Percentiles rank a stretch among this genome's conserved stretches.
Evolutionary conservation across 495 filamentous ascomycete genomes (phyloP).

Genomic region (Xylaria cubensis): DNA sequence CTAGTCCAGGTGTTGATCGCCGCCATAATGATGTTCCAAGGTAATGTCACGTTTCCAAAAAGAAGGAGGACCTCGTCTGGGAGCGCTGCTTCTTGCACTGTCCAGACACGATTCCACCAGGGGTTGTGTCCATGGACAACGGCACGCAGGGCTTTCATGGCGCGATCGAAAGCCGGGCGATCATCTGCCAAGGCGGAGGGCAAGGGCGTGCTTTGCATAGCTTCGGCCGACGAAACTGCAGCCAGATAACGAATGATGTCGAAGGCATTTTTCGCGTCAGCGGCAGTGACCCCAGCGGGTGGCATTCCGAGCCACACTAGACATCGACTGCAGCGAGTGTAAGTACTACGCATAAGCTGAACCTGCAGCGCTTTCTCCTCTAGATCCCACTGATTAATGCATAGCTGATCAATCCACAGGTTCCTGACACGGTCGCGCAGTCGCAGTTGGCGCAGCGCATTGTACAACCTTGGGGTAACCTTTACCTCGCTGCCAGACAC

Average conservation of each 20-base stretch:
- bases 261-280: neutral
- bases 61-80: neutral
- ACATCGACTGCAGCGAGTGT: neutral
- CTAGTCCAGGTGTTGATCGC: neutral
- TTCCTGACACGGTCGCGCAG: neutral
- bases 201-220: neutral
- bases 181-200: neutral
- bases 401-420: conserved; percentile 1
- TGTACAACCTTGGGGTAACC: neutral
- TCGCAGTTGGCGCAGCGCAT: neutral
- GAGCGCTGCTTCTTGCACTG: conserved; percentile 6
- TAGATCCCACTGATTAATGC: conserved; percentile 5
- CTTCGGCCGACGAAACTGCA: neutral
- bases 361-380: conserved; percentile 5
- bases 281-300: neutral
- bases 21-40: neutral
- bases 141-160: neutral
- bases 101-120: conserved; percentile 11
- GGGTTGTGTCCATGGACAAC: neutral
- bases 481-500: neutral
- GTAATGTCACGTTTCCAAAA: neutral
- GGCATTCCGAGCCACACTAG: conserved; percentile 5
- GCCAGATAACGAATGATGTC: neutral
- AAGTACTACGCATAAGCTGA: neutral
- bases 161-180: neutral